Evolutionary conservation across 305 asterid genomes (phyloP).

Genomic region (Rubia peregrina): DNA sequence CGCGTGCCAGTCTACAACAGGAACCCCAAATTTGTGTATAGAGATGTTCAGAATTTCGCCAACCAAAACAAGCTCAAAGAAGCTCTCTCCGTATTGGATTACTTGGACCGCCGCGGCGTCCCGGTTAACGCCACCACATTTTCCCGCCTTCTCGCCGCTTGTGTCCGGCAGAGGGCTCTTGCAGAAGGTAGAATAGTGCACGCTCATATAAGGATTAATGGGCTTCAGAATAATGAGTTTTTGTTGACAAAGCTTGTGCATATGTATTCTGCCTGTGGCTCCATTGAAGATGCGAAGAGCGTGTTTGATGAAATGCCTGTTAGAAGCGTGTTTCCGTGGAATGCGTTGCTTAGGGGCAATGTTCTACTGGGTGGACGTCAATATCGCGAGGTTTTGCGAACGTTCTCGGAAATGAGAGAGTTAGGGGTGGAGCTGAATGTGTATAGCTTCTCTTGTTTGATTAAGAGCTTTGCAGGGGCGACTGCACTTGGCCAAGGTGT

Average conservation of each 20-base stretch:
- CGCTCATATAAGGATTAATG: conserved; percentile 53
- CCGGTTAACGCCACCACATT: conserved; percentile 76
- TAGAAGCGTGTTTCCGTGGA: conserved; percentile 76
- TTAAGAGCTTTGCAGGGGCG: conserved; percentile 79
- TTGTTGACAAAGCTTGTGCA: conserved; percentile 62
- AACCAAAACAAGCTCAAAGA: conserved; percentile 58
- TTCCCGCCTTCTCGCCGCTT: conserved; percentile 52
- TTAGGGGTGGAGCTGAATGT: conserved; percentile 63
- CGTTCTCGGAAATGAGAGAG: conserved; percentile 62
- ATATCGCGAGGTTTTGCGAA: conserved; percentile 38
- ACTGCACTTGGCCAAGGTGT: conserved; percentile 62
- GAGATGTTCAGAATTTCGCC: conserved; percentile 62
- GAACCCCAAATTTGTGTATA: conserved; percentile 68
- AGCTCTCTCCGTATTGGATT: conserved; percentile 65
- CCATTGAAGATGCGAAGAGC: conserved; percentile 56
- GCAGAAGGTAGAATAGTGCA: conserved; percentile 57
- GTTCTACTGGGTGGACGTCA: conserved; percentile 59
- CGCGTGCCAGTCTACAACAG: conserved; percentile 48
- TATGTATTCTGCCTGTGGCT: conserved; percentile 66
- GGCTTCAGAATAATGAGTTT: conserved; percentile 61
- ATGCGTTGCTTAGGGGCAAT: conserved; percentile 84
- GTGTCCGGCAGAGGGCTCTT: conserved; percentile 41
- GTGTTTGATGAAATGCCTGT: conserved; percentile 57
- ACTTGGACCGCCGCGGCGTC: conserved; percentile 62
- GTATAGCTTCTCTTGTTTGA: conserved; percentile 79